These are phyloP conservation scores for Macroventuria anomochaeta DNA, from an alignment of 2,329 filamentous ascomycete species.

Conservation along the genomic window DNA sequence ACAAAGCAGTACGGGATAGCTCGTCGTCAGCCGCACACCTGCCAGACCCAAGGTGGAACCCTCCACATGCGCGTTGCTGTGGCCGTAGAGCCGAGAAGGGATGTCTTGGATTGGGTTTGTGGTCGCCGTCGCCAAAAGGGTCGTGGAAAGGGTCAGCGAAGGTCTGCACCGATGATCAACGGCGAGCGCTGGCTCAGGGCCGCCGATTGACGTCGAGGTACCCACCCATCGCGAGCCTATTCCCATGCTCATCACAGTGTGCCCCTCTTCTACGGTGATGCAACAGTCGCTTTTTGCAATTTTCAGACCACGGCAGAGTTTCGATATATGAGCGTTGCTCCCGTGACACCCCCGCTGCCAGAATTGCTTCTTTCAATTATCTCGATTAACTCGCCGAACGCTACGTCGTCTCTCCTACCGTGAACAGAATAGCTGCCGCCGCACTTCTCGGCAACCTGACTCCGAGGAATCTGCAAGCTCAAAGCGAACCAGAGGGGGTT, in stretches of 20 bases:
- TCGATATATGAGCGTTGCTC: constrained; percentile 24
- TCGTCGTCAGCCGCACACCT: constrained; percentile 18
- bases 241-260: constrained; percentile 13
- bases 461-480: constrained; percentile 30
- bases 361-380: constrained; percentile 1
- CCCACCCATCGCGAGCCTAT: constrained; percentile 31
- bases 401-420: constrained; percentile 22
- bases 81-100: constrained; percentile 15
- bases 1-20: constrained; percentile 26
- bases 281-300: constrained; percentile 21
- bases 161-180: constrained; percentile 26
- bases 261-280: constrained; percentile 28
- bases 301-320: constrained; percentile 26
- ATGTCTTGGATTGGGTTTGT: constrained; percentile 1
- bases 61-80: constrained; percentile 23
- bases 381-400: constrained; percentile 5
- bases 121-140: constrained; percentile 19
- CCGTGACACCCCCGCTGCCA: constrained; percentile 38
- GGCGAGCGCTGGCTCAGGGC: constrained; percentile 24
- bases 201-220: constrained; percentile 42
- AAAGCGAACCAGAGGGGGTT: constrained; percentile 31
- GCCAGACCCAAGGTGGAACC: constrained; percentile 20
- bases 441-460: constrained; percentile 31
- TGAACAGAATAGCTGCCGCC: constrained; percentile 32
- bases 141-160: constrained; percentile 19